Evolutionary conservation across 2,329 filamentous ascomycete genomes (phyloP).

Genomic region (Helotiales sp.): DNA sequence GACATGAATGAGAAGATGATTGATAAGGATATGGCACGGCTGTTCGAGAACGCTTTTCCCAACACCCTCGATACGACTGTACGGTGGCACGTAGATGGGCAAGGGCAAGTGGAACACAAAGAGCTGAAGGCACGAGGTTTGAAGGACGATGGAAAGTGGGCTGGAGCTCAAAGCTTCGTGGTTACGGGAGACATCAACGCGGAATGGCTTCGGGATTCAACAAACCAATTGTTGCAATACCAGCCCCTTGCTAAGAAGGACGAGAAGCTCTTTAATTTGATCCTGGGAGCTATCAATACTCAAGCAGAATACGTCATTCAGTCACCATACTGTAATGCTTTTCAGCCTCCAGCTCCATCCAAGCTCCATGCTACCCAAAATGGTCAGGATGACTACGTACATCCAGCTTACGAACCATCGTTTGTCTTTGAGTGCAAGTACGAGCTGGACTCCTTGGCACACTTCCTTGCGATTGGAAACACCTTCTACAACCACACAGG

Average conservation of each 20-base stretch:
- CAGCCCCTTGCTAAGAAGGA: slow-evolving; percentile 83
- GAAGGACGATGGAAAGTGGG: slow-evolving; percentile 66
- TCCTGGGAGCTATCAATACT: slow-evolving; percentile 92
- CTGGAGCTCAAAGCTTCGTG: slow-evolving; percentile 86
- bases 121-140: slow-evolving; percentile 40
- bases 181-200: slow-evolving; percentile 93
- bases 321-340: slow-evolving; percentile 96
- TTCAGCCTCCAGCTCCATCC: slow-evolving; percentile 88
- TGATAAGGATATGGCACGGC: slow-evolving; percentile 82
- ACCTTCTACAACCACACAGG: slow-evolving; percentile 81
- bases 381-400: slow-evolving; percentile 80
- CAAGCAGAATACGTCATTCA: slow-evolving; percentile 94
- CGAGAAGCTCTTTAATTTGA: slow-evolving; percentile 72
- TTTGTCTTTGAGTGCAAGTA: slow-evolving; percentile 99
- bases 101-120: slow-evolving; percentile 34
- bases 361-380: slow-evolving; percentile 71
- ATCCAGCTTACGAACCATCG: slow-evolving; percentile 80
- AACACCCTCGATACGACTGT: slow-evolving; percentile 74
- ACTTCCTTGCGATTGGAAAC: slow-evolving; percentile 84
- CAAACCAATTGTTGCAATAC: slow-evolving; percentile 91
- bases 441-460: slow-evolving; percentile 91
- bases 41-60: slow-evolving; percentile 95
- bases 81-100: slow-evolving; percentile 65
- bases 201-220: slow-evolving; percentile 89
- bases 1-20: slow-evolving; percentile 78